Evolutionary conservation across 495 filamentous ascomycete genomes (phyloP).

Genomic region (Tuber microsphaerosporum): DNA sequence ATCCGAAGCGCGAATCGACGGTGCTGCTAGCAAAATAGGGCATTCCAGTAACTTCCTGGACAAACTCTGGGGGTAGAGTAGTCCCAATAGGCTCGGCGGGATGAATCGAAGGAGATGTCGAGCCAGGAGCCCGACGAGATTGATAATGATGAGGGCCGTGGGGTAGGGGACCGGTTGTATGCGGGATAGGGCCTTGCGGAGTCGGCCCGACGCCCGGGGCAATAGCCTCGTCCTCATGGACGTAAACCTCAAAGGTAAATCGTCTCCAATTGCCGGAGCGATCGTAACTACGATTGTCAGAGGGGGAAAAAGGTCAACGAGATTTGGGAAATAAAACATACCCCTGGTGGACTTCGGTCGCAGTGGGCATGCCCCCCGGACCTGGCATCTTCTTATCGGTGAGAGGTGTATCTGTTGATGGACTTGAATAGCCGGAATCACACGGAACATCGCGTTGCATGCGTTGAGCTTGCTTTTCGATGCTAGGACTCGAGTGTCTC

Average conservation of each 20-base stretch:
- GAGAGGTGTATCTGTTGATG: conserved; percentile 31
- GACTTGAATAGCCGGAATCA: conserved; percentile 39
- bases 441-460: conserved; percentile 26
- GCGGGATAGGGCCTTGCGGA: not conserved
- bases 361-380: conserved; percentile 22
- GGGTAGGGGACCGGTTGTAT: not conserved
- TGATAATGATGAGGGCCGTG: conserved; percentile 22
- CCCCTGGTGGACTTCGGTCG: conserved; percentile 28
- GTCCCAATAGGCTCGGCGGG: conserved; percentile 18
- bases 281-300: conserved; percentile 20
- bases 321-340: conserved; percentile 5
- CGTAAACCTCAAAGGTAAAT: conserved; percentile 36
- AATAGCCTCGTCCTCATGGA: conserved; percentile 30
- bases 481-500: conserved; percentile 37
- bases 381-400: conserved; percentile 27
- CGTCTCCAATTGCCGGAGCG: conserved; percentile 28
- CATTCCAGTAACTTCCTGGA: conserved; percentile 17
- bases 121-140: conserved; percentile 19
- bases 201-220: conserved; percentile 17
- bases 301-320: conserved; percentile 10
- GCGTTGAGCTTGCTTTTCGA: conserved; percentile 33
- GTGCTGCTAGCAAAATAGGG: conserved; percentile 18
- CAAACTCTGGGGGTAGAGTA: conserved; percentile 24
- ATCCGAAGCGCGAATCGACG: conserved; percentile 24
- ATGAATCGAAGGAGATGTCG: conserved; percentile 25